Evolutionary conservation across 345 rosid genomes (phyloP).

Genomic region (Punica granatum): DNA sequence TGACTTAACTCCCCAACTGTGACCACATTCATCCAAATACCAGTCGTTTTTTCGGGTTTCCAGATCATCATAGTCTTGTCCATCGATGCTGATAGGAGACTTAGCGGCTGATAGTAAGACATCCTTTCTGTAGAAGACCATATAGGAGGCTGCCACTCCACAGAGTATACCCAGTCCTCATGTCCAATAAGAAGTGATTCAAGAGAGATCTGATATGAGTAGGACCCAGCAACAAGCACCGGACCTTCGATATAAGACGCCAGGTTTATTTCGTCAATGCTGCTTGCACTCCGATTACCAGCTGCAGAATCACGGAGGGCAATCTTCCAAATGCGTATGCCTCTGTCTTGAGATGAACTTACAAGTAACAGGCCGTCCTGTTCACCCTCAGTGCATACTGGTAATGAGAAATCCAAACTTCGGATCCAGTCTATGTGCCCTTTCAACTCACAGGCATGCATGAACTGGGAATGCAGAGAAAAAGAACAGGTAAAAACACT

Average conservation of each 20-base stretch:
- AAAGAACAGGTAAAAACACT: slow-evolving; percentile 7
- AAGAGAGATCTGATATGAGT: slow-evolving; percentile 76
- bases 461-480: slow-evolving; percentile 47
- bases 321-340: slow-evolving; percentile 85
- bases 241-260: slow-evolving; percentile 94
- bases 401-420: slow-evolving; percentile 92
- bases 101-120: slow-evolving; percentile 49
- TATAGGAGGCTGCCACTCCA: slow-evolving; percentile 85
- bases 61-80: slow-evolving; percentile 99
- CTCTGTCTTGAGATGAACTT: slow-evolving; percentile 94
- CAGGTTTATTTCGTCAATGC: slow-evolving; percentile 51
- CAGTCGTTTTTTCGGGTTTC: slow-evolving; percentile 80
- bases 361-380: slow-evolving; percentile 56
- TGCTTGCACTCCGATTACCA: slow-evolving; percentile 23
- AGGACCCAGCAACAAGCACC: slow-evolving; percentile 47
- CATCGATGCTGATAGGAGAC: slow-evolving; percentile 90
- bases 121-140: slow-evolving; percentile 17
- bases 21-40: slow-evolving; percentile 97
- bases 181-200: slow-evolving; percentile 95
- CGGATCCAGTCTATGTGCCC: slow-evolving; percentile 96
- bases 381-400: slow-evolving; percentile 29
- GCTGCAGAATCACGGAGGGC: slow-evolving; percentile 28
- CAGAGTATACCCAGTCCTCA: slow-evolving; percentile 98
- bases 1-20: slow-evolving; percentile 93
- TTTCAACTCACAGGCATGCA: slow-evolving; percentile 75